A percentile compares a stretch with the other conserved stretches of the same genome.
These are phyloP conservation scores for Eleusine coracana DNA, from an alignment of 176 grass and related monocot species.

Conservation along the genomic window DNA sequence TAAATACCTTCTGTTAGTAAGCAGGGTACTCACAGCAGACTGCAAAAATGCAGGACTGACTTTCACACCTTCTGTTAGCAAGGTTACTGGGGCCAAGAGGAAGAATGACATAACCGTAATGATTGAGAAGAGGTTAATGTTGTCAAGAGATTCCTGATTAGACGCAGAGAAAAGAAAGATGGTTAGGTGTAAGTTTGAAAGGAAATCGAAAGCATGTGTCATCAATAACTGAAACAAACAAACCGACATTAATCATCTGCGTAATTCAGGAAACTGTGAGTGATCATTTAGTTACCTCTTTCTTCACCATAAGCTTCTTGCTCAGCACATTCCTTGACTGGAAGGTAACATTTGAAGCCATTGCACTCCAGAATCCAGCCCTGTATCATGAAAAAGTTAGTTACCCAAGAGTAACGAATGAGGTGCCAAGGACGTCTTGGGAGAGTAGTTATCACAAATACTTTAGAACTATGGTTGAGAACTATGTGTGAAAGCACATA, in stretches of 20 bases:
- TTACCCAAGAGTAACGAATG: neutral
- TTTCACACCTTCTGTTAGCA: constrained; percentile 84
- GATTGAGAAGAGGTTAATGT: constrained; percentile 90
- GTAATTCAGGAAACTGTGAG: constrained; percentile 11
- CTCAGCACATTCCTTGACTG: constrained; percentile 96
- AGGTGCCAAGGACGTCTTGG: neutral
- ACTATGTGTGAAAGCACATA: neutral
- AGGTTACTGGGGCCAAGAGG: constrained; percentile 73
- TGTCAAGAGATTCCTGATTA: constrained; percentile 71
- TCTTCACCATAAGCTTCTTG: constrained; percentile 99
- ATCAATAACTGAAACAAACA: constrained; percentile 24
- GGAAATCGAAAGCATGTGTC: neutral
- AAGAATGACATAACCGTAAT: constrained; percentile 98
- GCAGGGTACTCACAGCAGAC: constrained; percentile 69
- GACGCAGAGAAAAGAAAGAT: constrained; percentile 13
- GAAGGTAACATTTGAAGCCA: constrained; percentile 95
- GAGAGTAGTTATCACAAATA: neutral
- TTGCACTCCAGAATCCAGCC: constrained; percentile 92
- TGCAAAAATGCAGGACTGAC: constrained; percentile 75
- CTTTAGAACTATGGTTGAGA: neutral
- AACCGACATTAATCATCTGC: neutral
- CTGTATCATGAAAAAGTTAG: constrained; percentile 33
- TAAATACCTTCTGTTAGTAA: neutral
- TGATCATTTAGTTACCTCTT: constrained; percentile 56
- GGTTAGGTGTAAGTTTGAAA: neutral